A percentile compares a stretch with the other conserved stretches of the same genome.
Evolutionary conservation across 2,329 filamentous ascomycete species (phyloP).

Genomic region (Arthrobotrys megalospora): DNA sequence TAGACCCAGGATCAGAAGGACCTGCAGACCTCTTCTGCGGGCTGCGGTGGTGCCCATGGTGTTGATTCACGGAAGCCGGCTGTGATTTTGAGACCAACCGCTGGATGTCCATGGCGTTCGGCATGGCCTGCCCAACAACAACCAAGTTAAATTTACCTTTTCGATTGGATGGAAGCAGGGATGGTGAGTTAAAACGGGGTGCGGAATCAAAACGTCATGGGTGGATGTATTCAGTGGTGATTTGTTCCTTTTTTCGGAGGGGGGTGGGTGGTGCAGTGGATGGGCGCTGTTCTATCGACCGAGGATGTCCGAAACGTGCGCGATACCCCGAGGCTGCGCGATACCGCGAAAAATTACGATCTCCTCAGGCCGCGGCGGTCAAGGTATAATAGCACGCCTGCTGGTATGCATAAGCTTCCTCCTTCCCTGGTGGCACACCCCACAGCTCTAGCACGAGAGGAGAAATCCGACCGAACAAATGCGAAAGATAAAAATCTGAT

Average conservation of each 20-base stretch:
- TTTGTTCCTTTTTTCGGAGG: slow-evolving; percentile 24
- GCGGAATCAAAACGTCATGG: slow-evolving; percentile 39
- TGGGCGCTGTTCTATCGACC: slow-evolving; percentile 43
- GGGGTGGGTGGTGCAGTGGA: slow-evolving; percentile 3
- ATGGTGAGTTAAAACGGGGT: slow-evolving; percentile 1
- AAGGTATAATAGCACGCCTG: slow-evolving; percentile 25
- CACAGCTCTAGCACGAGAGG: slow-evolving; percentile 22
- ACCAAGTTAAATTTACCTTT: slow-evolving; percentile 13
- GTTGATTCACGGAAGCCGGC: slow-evolving; percentile 13
- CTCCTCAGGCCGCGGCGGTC: background rate
- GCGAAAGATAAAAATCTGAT: slow-evolving; percentile 28
- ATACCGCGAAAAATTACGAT: slow-evolving; percentile 50
- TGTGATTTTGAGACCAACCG: slow-evolving; percentile 43
- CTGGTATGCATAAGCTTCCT: slow-evolving; percentile 53
- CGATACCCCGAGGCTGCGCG: slow-evolving; percentile 16
- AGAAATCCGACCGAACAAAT: slow-evolving; percentile 45
- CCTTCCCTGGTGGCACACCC: slow-evolving; percentile 34
- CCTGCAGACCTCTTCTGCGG: slow-evolving; percentile 14
- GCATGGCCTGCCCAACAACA: slow-evolving; percentile 27
- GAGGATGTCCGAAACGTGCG: slow-evolving; percentile 56
- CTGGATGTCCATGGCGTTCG: slow-evolving; percentile 43
- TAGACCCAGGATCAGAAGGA: slow-evolving; percentile 12
- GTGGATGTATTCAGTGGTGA: slow-evolving; percentile 8
- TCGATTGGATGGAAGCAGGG: background rate
- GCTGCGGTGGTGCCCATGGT: slow-evolving; percentile 18